Base-by-base conservation (phyloP, 2,329 filamentous ascomycete species). In the Teratosphaeria viscida region DNA sequence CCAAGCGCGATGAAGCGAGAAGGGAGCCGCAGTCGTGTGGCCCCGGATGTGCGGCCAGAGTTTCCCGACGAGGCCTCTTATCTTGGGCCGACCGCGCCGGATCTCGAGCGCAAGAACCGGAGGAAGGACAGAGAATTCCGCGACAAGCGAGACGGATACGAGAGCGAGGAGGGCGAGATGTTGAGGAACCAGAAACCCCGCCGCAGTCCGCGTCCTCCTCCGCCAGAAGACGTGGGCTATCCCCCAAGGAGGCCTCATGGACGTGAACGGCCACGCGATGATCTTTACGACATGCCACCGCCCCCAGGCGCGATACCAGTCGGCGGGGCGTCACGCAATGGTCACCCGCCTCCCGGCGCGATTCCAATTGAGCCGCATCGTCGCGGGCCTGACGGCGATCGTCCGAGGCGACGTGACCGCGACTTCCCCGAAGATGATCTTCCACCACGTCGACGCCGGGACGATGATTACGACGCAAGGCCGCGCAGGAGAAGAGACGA, bases 81-180 rank as follows among this genome's bases (percentile, higher is more conserved):
- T 57, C 66, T 72, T 35, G 69, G 69, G 56, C 57, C 61, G 14
- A 62, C 62, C 23, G 67, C 70, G 11, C 68, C 67, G 8, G 72
- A 74, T 59, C 63, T 72, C 53, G 72, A 74, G 62, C 59, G 64
- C 34, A 74, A 73, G 63, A 68, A 66, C 59, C 57, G 67, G 35
- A 62, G 62, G 23, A 61, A 61, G 39, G 64, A 74, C 52, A 64
- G 65, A 43, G 61, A 67, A 47, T 73, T 74, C 62, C 60, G 72
- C 29, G 67, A 72, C 35, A 67, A 67, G 63, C 64, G 72, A 49
- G 69, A 73, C 62, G 71, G 71, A 16, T 74, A 74, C 62, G 70
- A 72, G 59, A 69, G 66, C 54, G 72, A 74, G 54, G 72, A 74
- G 57, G 72, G 72, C 23, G 72, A 74, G 56, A 61, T 57, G 52